These are phyloP conservation scores for Termitomyces sp. DNA, from an alignment of 768 basidiomycete genomes.

Conservation along the genomic window DNA sequence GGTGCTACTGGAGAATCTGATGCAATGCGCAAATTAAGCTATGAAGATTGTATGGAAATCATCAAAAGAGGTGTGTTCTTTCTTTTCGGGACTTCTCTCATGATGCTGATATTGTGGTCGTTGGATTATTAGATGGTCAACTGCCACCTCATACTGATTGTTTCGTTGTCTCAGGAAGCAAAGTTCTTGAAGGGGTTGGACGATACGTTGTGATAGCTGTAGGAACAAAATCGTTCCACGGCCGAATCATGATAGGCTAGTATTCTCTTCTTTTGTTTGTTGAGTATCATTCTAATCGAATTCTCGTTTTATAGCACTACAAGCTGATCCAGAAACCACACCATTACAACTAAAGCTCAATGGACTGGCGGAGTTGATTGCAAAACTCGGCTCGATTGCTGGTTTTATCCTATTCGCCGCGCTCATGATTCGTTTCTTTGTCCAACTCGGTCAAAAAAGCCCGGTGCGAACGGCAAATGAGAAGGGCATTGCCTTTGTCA, in stretches of 20 bases:
- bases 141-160: constrained; percentile 72
- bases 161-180: constrained; percentile 88
- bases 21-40: constrained; percentile 75
- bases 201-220: constrained; percentile 91
- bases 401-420: constrained; percentile 79
- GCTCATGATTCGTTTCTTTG: constrained; percentile 94
- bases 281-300: constrained; percentile 1
- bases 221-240: constrained; percentile 91
- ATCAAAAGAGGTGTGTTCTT: constrained; percentile 23
- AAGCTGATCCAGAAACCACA: constrained; percentile 83
- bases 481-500: constrained; percentile 88
- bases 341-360: constrained; percentile 95
- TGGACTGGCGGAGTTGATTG: constrained; percentile 90
- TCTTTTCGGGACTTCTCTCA: not conserved
- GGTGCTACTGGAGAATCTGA: constrained; percentile 97
- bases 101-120: not conserved
- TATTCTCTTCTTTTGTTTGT: not conserved
- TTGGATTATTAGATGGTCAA: constrained; percentile 15
- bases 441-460: constrained; percentile 64
- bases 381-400: constrained; percentile 80
- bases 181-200: constrained; percentile 93
- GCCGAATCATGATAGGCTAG: constrained; percentile 96
- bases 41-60: constrained; percentile 65
- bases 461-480: constrained; percentile 66
- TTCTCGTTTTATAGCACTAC: constrained; percentile 55